Base-by-base conservation (phyloP, 2,329 filamentous ascomycete genomes). In the Neonectria coccinea region DNA sequence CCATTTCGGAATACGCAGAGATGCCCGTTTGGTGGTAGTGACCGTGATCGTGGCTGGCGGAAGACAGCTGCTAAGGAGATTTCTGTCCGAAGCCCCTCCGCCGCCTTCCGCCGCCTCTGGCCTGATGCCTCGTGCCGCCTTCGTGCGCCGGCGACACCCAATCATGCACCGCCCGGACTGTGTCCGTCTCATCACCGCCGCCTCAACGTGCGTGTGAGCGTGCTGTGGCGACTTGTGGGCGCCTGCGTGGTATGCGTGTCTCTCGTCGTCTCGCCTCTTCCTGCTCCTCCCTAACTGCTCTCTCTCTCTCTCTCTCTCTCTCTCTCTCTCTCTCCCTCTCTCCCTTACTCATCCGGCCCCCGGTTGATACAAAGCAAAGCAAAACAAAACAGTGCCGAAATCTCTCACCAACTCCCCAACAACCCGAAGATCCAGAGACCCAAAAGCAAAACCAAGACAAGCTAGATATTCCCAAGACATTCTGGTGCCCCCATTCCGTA, bases 1-100 rank as follows among this genome's bases (percentile, higher is more conserved):
- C 63, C 67, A 70, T 58, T 64, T 8, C 16, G 25, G 44, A 63
- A 63, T 51, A 50, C 60, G 55, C 60, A 63, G 25, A 29, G 33
- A 58, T 55, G 42, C 70, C 69, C 66, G 63, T 71, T 73, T 70
- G 47, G 70, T 68, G 56, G 60, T 56, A 53, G 62, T 48, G 65
- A 53, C 70, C 67, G 70, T 66, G 63, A 71, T 69, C 45, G 70
- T 72, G 70, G 70, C 70, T 73, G 68, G 69, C 70, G 67, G 59
- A 71, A 22, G 55, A 51, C 31, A 50, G 29, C 55, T 63, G 55
- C 55, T 59, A 69, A 67, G 63, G 69, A 70, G 70, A 70, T 73
- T 73, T 53, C 61, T 48, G 14, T 62, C 50, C 60, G 55, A 59
- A 41, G 50, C 60, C 62, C 67, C 59, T 63, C 57, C 58, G 62